Percentiles rank a stretch among this genome's conserved stretches.
These are phyloP conservation scores for Apiospora arundinis DNA, from an alignment of 2,329 filamentous ascomycete species.

Conservation along the genomic window DNA sequence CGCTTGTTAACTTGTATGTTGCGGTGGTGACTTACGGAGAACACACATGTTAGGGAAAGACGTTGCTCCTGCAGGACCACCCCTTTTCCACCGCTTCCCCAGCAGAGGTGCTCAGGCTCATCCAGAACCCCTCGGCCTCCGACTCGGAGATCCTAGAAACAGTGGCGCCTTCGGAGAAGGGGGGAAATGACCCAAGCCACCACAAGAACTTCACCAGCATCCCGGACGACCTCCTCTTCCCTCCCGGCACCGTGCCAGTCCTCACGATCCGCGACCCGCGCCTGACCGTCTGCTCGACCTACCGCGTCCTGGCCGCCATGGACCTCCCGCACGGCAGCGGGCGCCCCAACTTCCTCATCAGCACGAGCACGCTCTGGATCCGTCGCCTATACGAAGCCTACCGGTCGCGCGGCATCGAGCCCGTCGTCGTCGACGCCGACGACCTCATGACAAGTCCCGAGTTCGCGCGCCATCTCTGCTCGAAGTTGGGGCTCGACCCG, in stretches of 20 bases:
- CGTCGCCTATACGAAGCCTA: neutral
- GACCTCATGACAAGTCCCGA: neutral
- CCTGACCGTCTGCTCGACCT: neutral
- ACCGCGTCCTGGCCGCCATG: neutral
- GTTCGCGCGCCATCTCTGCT: neutral
- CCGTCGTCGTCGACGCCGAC: neutral
- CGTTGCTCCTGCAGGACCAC: neutral
- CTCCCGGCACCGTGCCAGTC: neutral
- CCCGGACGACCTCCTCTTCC: neutral
- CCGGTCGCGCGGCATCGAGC: neutral
- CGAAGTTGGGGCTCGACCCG: neutral
- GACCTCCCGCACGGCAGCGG: neutral
- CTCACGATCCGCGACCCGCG: conserved; percentile 4
- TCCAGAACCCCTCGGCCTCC: neutral
- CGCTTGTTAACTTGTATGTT: no score
- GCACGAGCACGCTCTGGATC: neutral
- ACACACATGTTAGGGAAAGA: neutral
- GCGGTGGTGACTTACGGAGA: neutral
- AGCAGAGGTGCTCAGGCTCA: neutral
- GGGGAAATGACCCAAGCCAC: neutral
- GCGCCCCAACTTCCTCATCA: neutral
- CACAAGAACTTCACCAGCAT: neutral
- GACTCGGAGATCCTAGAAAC: neutral
- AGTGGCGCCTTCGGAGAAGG: no score
- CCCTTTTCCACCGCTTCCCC: neutral